phyloP scores from a whole-genome alignment of 176 grass and related monocot species.

The Juncus effusus region DNA sequence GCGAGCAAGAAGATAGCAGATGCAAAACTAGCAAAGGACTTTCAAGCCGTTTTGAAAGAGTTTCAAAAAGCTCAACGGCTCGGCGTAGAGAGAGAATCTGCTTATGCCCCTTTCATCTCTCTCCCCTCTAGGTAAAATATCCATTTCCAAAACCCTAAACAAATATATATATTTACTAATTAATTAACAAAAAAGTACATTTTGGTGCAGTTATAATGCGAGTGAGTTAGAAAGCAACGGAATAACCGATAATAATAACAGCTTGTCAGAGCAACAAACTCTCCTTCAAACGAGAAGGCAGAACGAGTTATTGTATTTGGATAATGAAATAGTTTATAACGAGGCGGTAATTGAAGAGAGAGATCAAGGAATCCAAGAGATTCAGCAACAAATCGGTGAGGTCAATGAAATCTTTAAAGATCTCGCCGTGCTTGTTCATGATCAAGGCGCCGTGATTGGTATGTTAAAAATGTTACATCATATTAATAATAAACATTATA shows the following conservation, averaged over 20 bases:
- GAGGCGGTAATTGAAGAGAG: slow-evolving; percentile 46
- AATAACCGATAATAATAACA: slow-evolving; percentile 30
- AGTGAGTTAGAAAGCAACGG: slow-evolving; percentile 37
- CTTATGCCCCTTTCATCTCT: slow-evolving; percentile 83
- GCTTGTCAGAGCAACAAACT: slow-evolving; percentile 42
- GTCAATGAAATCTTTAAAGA: slow-evolving; percentile 59
- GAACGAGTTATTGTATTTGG: slow-evolving; percentile 53
- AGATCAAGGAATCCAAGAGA: slow-evolving; percentile 53
- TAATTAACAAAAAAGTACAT: background rate
- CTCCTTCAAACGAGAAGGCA: slow-evolving; percentile 43
- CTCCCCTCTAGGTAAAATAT: slow-evolving; percentile 50
- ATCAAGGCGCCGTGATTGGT: slow-evolving; percentile 35
- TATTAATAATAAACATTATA: no score
- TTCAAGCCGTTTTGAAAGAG: slow-evolving; percentile 48
- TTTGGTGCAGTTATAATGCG: slow-evolving; percentile 61
- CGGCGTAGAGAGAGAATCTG: slow-evolving; percentile 43
- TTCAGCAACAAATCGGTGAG: slow-evolving; percentile 45
- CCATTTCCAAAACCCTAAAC: background rate
- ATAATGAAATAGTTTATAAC: slow-evolving; percentile 81
- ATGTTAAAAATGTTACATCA: slow-evolving; percentile 6
- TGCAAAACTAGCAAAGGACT: slow-evolving; percentile 48
- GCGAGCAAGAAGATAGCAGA: slow-evolving; percentile 86
- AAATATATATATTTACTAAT: background rate
- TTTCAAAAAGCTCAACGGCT: slow-evolving; percentile 42
- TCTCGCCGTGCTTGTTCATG: slow-evolving; percentile 55